Conservation (phyloP, 345 rosid species). For the Acer saccharum region DNA sequence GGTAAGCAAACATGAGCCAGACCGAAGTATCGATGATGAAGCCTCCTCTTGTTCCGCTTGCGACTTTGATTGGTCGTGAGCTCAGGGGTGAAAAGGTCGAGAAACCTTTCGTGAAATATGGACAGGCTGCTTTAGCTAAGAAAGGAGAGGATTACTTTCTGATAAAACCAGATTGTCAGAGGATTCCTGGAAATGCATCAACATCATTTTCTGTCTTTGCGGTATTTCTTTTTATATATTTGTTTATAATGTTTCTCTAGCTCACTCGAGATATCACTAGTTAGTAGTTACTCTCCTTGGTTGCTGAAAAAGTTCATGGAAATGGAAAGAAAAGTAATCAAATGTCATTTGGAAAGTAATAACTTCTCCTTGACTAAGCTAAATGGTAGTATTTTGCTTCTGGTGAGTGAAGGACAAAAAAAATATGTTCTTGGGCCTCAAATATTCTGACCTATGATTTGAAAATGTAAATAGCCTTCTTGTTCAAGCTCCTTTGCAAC, state of each 20-base stretch:
- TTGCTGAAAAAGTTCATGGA: not conserved
- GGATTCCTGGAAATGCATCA: slow-evolving; percentile 76
- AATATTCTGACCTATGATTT: not conserved
- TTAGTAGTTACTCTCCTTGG: not conserved
- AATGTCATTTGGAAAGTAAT: not conserved
- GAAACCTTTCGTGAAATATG: slow-evolving; percentile 84
- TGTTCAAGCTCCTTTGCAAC: slow-evolving; percentile 2
- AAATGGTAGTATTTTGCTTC: not conserved
- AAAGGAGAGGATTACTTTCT: slow-evolving; percentile 98
- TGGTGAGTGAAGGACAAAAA: not conserved
- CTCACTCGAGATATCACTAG: not conserved
- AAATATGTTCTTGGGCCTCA: not conserved
- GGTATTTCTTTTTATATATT: slow-evolving; percentile 40
- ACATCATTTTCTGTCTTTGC: slow-evolving; percentile 95
- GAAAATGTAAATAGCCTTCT: not conserved
- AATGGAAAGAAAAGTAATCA: not conserved
- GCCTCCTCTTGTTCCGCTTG: slow-evolving; percentile 85
- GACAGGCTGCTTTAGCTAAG: slow-evolving; percentile 96
- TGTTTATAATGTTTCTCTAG: slow-evolving; percentile 2
- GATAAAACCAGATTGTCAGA: slow-evolving; percentile 72
- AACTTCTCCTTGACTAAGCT: not conserved
- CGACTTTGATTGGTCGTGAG: slow-evolving; percentile 90
- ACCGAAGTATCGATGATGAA: slow-evolving; percentile 63
- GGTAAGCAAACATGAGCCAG: slow-evolving; percentile 64
- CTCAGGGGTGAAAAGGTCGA: slow-evolving; percentile 84